Conservation (phyloP, 148 eudicot species). For the Spergularia bocconei region DNA sequence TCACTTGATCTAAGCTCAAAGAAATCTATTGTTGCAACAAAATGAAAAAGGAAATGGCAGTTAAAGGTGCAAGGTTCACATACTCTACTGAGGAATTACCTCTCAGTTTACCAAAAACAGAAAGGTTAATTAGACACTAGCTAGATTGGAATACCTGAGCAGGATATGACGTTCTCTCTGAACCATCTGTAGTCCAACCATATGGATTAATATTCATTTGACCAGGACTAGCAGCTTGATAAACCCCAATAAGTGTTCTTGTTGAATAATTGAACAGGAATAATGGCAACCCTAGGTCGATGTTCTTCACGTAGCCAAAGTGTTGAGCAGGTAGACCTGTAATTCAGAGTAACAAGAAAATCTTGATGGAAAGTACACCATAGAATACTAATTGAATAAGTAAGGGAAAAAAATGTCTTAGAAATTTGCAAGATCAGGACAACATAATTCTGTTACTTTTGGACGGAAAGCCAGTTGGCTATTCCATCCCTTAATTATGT, state of each 20-base stretch:
- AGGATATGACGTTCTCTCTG: slow-evolving; percentile 56
- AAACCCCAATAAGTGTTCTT: slow-evolving; percentile 69
- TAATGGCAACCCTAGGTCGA: slow-evolving; percentile 65
- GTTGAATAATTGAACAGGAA: slow-evolving; percentile 71
- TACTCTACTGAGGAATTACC: background rate
- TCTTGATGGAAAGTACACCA: background rate
- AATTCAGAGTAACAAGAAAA: background rate
- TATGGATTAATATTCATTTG: slow-evolving; percentile 64
- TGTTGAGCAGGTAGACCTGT: slow-evolving; percentile 72
- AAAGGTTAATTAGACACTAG: slow-evolving; percentile 7
- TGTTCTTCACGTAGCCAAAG: slow-evolving; percentile 54
- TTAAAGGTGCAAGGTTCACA: background rate
- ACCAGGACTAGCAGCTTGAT: slow-evolving; percentile 76
- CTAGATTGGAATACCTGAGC: slow-evolving; percentile 62
- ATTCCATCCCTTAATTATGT: too few relatives aligned
- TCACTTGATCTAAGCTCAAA: too few relatives aligned
- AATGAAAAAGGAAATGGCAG: background rate
- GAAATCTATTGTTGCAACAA: too few relatives aligned
- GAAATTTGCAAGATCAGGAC: background rate
- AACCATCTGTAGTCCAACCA: slow-evolving; percentile 71
- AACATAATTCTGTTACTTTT: too few relatives aligned
- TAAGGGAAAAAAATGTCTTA: background rate
- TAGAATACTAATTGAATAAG: too few relatives aligned
- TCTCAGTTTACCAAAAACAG: background rate
- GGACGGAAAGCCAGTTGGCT: too few relatives aligned